Percentiles rank a stretch among this genome's conserved stretches.
Conservation (phyloP, 257 asterid species). For the Solanum dulcamara region DNA sequence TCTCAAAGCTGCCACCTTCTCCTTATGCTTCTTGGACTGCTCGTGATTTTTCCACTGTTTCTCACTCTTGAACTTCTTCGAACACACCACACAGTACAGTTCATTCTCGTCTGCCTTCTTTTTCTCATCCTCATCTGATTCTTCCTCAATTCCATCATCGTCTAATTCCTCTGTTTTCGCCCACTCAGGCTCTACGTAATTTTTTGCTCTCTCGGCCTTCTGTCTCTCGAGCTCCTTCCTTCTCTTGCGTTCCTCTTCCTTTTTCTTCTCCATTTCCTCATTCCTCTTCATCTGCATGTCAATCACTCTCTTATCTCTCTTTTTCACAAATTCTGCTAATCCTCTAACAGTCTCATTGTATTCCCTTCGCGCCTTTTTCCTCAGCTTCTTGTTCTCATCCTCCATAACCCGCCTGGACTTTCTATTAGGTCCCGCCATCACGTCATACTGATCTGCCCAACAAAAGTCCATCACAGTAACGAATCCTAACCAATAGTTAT, state of each 20-base stretch:
- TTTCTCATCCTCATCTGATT: constrained; percentile 32
- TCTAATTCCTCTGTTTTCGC: constrained; percentile 57
- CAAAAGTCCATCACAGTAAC: constrained; percentile 67
- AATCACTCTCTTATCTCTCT: constrained; percentile 89
- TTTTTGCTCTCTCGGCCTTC: constrained; percentile 66
- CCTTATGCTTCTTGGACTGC: constrained; percentile 95
- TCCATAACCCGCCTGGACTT: constrained; percentile 83
- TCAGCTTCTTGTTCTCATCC: constrained; percentile 85
- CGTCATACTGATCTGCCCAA: constrained; percentile 87
- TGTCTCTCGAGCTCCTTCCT: constrained; percentile 76
- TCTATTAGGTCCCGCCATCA: constrained; percentile 73
- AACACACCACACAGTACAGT: constrained; percentile 77
- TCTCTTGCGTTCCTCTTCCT: constrained; percentile 58
- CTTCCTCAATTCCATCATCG: constrained; percentile 46
- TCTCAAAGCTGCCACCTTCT: constrained; percentile 75
- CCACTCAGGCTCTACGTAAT: constrained; percentile 85
- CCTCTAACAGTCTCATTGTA: constrained; percentile 89
- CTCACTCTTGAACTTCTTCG: constrained; percentile 91
- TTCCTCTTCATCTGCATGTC: constrained; percentile 84
- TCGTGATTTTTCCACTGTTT: constrained; percentile 98
- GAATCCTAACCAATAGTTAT: constrained; percentile 79
- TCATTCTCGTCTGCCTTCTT: constrained; percentile 26
- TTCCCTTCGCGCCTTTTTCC: constrained; percentile 81
- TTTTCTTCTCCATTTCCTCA: constrained; percentile 79
- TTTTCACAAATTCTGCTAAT: constrained; percentile 80